Base-by-base conservation (phyloP, 2,329 filamentous ascomycete genomes). In the Esteya vermicola region DNA sequence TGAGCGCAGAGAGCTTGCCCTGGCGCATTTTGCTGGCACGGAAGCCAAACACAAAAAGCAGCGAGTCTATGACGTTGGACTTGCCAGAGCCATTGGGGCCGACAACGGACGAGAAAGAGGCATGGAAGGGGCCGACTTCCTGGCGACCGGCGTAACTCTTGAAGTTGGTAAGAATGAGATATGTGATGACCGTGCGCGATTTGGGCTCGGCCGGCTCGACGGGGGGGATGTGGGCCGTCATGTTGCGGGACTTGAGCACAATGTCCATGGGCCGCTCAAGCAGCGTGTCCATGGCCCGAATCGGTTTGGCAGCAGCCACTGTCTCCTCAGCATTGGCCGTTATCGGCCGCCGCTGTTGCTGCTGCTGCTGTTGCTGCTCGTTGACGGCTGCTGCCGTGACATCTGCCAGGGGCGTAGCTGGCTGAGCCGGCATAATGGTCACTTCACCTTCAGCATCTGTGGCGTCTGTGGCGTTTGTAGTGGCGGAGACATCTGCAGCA, bases 21-120 rank as follows among this genome's bases (percentile, higher is more conserved):
- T 98, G 91, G 53, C 91, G 75, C 91, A 98, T 98, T 63, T 98
- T 98, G 68, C 89, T 96, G 32, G 91, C 91, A 44, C 91, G 80
- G 65, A 98, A 98, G 40, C 93, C 91, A 55, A 98, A 98, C n/a
- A 98, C 91, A 54, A 98, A 98, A 1, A 98, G 74, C 22, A 98
- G 66, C 3, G 91, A 95, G 60, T 98, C 91, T 55, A 98, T 98
- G 46, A 98, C 93, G 52, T 98, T 98, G 19, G 91, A 96, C 58
- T 98, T 98, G 43, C 91, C 91, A 9, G 91, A 98, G 45, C 91
- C 91, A 57, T 98, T 98, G 37, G 93, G 91, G 1, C 91, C 93
- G 9, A 98, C 91, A 3, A 98, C 91, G 0, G 91, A 95, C 2
- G 91, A 95, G 62, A 98, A 98, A 0, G 91, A 98, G 2, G 85